phyloP scores from a whole-genome alignment of 108 stramenopile species.

The Halocafeteria seosinensis region DNA sequence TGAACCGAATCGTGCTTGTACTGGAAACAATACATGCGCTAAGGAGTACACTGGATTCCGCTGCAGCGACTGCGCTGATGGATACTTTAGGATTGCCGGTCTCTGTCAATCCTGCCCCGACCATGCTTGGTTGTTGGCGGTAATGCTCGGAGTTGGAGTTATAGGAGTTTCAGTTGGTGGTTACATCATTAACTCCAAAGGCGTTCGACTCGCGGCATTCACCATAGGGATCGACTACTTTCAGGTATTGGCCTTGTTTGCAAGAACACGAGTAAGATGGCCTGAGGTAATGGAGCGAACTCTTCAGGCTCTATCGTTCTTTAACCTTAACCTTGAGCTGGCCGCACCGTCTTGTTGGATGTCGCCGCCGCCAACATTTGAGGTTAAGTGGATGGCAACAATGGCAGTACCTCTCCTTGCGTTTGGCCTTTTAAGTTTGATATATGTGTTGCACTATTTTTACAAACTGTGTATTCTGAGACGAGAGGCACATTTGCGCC shows the following conservation, averaged over 20 bases:
- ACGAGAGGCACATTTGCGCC: not conserved
- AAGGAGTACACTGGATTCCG: conserved; percentile 1
- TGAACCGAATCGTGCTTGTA: conserved; percentile 5
- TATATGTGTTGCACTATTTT: conserved; percentile 2
- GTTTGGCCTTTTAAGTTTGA: not conserved
- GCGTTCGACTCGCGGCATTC: conserved; percentile 15
- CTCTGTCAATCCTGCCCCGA: conserved; percentile 13
- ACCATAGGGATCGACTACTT: conserved; percentile 19
- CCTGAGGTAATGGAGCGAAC: conserved; percentile 1
- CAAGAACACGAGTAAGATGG: conserved; percentile 6
- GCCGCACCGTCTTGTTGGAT: conserved; percentile 12
- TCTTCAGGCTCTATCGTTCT: conserved; percentile 6
- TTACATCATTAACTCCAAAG: conserved; percentile 6
- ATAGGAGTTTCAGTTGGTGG: not conserved
- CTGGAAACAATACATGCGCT: conserved; percentile 16
- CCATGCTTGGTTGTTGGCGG: conserved; percentile 10
- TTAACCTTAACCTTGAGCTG: conserved; percentile 17
- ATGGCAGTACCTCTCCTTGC: not conserved
- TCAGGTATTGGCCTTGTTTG: conserved; percentile 17
- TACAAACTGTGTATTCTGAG: conserved; percentile 4
- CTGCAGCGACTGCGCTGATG: conserved; percentile 5
- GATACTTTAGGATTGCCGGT: conserved; percentile 8
- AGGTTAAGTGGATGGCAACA: conserved; percentile 11
- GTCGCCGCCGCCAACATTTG: conserved; percentile 3
- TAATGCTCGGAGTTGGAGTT: not conserved